A percentile compares a stretch with the other conserved stretches of the same genome.
Evolutionary conservation across 108 stramenopile genomes (phyloP).

Genomic region (Cyclotella choctawhatcheeana): DNA sequence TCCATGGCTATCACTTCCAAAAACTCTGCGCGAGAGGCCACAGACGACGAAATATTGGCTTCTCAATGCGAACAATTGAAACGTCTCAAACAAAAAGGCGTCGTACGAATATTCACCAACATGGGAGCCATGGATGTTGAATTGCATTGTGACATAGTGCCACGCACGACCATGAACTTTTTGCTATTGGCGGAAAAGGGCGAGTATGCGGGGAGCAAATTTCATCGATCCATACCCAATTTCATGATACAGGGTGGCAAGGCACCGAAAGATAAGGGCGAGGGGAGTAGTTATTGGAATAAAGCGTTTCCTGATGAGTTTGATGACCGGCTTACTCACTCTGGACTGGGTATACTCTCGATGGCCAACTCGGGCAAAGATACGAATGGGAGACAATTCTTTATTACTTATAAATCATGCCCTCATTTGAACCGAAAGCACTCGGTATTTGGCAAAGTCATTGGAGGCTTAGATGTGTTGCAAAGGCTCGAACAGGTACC

Average conservation of each 20-base stretch:
- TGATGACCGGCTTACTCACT: conserved; percentile 84
- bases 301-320: conserved; percentile 92
- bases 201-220: conserved; percentile 88
- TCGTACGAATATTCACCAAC: conserved; percentile 83
- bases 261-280: conserved; percentile 56
- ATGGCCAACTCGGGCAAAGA: conserved; percentile 97
- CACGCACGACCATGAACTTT: conserved; percentile 92
- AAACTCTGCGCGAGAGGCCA: conserved; percentile 75
- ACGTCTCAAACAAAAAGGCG: conserved; percentile 86
- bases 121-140: conserved; percentile 91
- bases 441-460: conserved; percentile 93
- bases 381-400: conserved; percentile 95
- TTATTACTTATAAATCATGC: conserved; percentile 89
- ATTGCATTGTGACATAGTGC: conserved; percentile 93
- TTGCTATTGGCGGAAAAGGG: conserved; percentile 79
- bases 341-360: conserved; percentile 76
- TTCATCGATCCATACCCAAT: conserved; percentile 90
- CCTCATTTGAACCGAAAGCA: conserved; percentile 97
- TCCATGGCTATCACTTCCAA: conserved; percentile 54
- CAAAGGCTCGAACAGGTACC: conserved; percentile 64
- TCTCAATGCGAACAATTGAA: conserved; percentile 77
- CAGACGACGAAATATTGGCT: conserved; percentile 86
- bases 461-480: conserved; percentile 84
- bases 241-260: conserved; percentile 98
- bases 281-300: conserved; percentile 82